These are phyloP conservation scores for Stereum hirsutum DNA, from an alignment of 1,284 basidiomycete genomes.

Conservation along the genomic window DNA sequence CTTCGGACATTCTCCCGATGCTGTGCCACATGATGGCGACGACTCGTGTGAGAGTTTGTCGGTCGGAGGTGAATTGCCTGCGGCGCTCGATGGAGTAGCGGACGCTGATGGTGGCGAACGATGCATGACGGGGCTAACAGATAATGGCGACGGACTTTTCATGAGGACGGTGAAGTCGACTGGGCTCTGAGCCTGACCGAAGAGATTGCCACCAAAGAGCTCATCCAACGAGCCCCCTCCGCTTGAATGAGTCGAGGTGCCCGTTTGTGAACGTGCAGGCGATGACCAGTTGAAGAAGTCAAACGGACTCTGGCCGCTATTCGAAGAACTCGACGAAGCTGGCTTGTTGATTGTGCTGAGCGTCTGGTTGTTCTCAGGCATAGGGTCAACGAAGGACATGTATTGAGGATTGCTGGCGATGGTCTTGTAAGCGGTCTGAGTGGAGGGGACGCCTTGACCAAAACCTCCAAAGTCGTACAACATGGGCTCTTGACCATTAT, in stretches of 20 bases:
- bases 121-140: constrained; percentile 49
- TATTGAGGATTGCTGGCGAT: constrained; percentile 72
- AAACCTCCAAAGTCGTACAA: constrained; percentile 48
- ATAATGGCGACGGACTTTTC: constrained; percentile 27
- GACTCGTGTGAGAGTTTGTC: constrained; percentile 16
- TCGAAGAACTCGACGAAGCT: constrained; percentile 7
- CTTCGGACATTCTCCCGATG: constrained; percentile 36
- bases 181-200: constrained; percentile 25
- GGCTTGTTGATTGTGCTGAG: constrained; percentile 10
- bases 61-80: constrained; percentile 5
- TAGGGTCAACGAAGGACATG: constrained; percentile 67
- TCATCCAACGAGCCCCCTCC: constrained; percentile 33
- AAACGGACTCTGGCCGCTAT: constrained; percentile 5
- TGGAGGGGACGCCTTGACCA: constrained; percentile 25
- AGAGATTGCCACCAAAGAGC: constrained; percentile 48
- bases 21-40: constrained; percentile 14
- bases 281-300: constrained; percentile 18
- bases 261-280: too few species aligned
- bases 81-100: constrained; percentile 5
- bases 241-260: constrained; percentile 4
- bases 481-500: constrained; percentile 39
- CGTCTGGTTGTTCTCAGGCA: constrained; percentile 16
- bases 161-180: constrained; percentile 38
- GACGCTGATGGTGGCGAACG: constrained; percentile 18
- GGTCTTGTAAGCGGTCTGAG: constrained; percentile 46